These are phyloP conservation scores for Trifolium pratense DNA, from an alignment of 306 rosid genomes.

Conservation along the genomic window DNA sequence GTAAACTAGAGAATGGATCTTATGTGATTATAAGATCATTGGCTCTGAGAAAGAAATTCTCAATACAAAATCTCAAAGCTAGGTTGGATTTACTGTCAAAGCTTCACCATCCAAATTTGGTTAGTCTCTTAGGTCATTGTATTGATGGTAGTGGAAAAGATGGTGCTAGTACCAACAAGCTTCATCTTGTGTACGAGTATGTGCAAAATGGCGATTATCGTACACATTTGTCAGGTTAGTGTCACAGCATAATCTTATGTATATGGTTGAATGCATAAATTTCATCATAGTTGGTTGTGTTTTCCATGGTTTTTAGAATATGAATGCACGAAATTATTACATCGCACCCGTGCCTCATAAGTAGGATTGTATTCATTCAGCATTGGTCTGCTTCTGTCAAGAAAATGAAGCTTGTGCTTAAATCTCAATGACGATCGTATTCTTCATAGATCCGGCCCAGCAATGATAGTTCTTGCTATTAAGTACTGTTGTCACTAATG, in stretches of 20 bases:
- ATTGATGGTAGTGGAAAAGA: conserved; percentile 64
- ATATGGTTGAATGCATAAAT: background rate
- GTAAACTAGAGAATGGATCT: conserved; percentile 71
- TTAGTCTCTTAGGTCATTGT: conserved; percentile 82
- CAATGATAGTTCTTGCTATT: too few species aligned
- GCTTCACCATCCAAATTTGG: conserved; percentile 93
- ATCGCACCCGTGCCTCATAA: too few species aligned
- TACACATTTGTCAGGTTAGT: conserved; percentile 67
- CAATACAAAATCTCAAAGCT: conserved; percentile 69
- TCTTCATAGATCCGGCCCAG: too few species aligned
- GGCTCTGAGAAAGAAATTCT: conserved; percentile 62
- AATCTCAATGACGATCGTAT: too few species aligned
- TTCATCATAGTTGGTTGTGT: conserved; percentile 9
- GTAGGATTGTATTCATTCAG: background rate
- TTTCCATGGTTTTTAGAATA: conserved; percentile 13
- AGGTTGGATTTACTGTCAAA: conserved; percentile 77
- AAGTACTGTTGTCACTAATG: background rate
- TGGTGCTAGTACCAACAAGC: conserved; percentile 53
- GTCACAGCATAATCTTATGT: background rate
- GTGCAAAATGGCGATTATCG: conserved; percentile 66
- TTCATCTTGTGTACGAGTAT: conserved; percentile 75
- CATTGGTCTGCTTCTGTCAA: background rate
- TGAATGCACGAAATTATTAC: background rate
- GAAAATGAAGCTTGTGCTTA: background rate
- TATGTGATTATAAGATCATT: conserved; percentile 61